These are phyloP conservation scores for Colletotrichum sp. DNA, from an alignment of 2,329 filamentous ascomycete species.

Conservation along the genomic window DNA sequence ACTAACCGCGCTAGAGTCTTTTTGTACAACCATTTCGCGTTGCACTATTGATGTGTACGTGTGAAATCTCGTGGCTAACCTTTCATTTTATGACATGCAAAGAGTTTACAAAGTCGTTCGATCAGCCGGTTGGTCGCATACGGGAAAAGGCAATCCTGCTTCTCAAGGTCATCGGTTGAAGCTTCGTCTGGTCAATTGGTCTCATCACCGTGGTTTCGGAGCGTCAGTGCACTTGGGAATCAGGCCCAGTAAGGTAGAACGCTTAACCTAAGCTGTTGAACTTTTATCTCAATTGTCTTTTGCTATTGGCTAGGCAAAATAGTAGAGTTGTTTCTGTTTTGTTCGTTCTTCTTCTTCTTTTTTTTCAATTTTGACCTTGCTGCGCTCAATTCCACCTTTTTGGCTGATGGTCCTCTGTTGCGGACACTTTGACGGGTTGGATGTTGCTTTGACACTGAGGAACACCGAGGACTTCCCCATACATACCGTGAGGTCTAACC, in stretches of 20 bases:
- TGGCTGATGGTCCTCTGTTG: neutral
- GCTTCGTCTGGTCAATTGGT: neutral
- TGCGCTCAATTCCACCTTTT: neutral
- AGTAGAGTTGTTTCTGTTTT: neutral
- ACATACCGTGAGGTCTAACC: neutral
- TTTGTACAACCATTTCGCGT: conserved; percentile 21
- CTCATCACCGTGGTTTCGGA: neutral
- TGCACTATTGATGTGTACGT: neutral
- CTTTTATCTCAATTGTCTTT: neutral
- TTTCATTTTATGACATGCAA: neutral
- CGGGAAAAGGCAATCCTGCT: neutral
- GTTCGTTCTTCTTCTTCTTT: neutral
- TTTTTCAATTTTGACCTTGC: neutral
- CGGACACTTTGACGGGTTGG: neutral
- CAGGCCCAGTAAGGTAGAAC: neutral
- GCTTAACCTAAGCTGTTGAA: neutral
- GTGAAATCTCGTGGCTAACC: neutral
- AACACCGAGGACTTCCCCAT: neutral
- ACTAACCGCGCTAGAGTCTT: conserved; percentile 20
- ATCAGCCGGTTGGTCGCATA: neutral
- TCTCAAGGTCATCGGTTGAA: neutral
- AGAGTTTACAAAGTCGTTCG: neutral
- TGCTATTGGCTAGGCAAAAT: neutral
- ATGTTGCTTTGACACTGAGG: neutral
- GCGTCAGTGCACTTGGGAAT: neutral